Conservation (phyloP, 306 rosid species). For the Bauhinia variegata region DNA sequence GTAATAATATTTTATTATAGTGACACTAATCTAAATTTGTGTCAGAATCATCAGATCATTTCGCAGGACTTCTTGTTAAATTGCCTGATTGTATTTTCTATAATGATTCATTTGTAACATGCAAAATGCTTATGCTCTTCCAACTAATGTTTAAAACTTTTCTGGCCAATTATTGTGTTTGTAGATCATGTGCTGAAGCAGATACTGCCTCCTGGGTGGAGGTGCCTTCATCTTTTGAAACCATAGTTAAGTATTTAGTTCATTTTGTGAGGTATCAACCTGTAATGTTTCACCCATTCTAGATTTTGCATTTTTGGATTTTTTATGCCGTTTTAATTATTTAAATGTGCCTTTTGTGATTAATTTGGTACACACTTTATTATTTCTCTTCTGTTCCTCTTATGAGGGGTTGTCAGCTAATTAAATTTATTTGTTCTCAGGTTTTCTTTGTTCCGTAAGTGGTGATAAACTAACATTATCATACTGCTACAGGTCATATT, state of each 20-base stretch:
- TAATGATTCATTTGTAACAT: constrained; percentile 25
- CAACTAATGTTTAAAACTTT: constrained; percentile 2
- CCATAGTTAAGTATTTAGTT: constrained; percentile 78
- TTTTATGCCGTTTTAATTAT: not conserved
- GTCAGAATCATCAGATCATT: constrained; percentile 10
- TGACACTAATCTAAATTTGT: no score
- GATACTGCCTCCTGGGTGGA: constrained; percentile 80
- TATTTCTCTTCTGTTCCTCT: not conserved
- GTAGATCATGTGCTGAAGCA: constrained; percentile 89
- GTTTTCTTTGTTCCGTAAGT: constrained; percentile 30
- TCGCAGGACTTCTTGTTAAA: not conserved
- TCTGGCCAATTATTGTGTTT: constrained; percentile 32
- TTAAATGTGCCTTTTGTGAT: not conserved
- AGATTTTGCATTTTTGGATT: not conserved
- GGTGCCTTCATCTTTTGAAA: constrained; percentile 94
- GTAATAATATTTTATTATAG: no score
- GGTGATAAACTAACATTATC: constrained; percentile 41
- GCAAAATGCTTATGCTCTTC: constrained; percentile 4
- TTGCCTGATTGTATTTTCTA: not conserved
- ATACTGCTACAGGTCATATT: constrained; percentile 77
- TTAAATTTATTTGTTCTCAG: constrained; percentile 6
- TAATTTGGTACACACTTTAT: constrained; percentile 5
- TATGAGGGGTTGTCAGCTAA: not conserved
- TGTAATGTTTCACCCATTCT: constrained; percentile 7
- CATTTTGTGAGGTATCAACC: constrained; percentile 25